These are phyloP conservation scores for Aspergillus uvarum DNA, from an alignment of 2,329 filamentous ascomycete genomes.

Conservation along the genomic window DNA sequence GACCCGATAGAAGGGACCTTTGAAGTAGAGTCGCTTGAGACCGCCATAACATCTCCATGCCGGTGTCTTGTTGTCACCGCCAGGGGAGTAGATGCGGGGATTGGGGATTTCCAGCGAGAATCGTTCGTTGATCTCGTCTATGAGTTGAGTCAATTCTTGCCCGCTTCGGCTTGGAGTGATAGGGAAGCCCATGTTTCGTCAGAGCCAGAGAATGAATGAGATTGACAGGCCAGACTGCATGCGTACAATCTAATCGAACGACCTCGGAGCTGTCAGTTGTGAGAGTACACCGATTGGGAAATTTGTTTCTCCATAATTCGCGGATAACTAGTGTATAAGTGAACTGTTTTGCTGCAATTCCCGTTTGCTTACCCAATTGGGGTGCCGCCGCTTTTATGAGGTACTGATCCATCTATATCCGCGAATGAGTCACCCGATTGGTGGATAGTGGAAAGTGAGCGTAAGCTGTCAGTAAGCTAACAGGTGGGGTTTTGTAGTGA, in stretches of 20 bases:
- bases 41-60: constrained; percentile 28
- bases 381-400: too few relatives aligned
- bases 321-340: too few relatives aligned
- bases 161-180: constrained; percentile 27
- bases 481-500: too few relatives aligned
- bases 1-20: constrained; percentile 22
- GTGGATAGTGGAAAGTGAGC: too few relatives aligned
- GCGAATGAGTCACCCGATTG: too few relatives aligned
- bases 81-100: constrained; percentile 21
- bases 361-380: too few relatives aligned
- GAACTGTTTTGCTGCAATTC: too few relatives aligned
- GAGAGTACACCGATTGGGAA: too few relatives aligned
- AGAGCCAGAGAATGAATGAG: background rate
- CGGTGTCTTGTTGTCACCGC: constrained; percentile 15
- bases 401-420: too few relatives aligned
- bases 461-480: too few relatives aligned
- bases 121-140: constrained; percentile 35
- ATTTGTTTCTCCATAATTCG: too few relatives aligned
- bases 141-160: constrained; percentile 25
- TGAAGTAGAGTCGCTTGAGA: constrained; percentile 33
- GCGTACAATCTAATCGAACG: background rate
- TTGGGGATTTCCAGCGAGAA: constrained; percentile 38
- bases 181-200: constrained; percentile 10
- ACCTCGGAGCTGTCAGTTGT: background rate
- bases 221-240: background rate